Conservation (phyloP, 2,329 filamentous ascomycete species). For the Arthrobotrys pseudoclavata region DNA sequence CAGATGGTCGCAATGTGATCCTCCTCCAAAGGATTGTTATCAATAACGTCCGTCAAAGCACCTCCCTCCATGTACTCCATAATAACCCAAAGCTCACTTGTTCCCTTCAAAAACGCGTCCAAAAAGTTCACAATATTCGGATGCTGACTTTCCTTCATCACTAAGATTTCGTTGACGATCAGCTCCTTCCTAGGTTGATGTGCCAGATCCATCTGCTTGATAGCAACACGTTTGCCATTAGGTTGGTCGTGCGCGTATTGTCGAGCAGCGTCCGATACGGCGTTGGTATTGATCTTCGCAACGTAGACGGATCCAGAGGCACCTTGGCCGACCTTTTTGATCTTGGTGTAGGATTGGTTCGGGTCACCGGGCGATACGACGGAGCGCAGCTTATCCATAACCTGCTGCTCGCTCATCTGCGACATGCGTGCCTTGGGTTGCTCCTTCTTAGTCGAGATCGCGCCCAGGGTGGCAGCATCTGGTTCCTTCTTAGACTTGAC, state of each 20-base stretch:
- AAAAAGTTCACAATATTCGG: conserved; percentile 99
- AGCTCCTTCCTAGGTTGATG: conserved; percentile 97
- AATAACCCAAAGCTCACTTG: conserved; percentile 98
- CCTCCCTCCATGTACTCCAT: conserved; percentile 99
- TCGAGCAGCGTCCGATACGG: conserved; percentile 84
- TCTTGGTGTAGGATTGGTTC: conserved; percentile 95
- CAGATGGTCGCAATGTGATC: conserved; percentile 99
- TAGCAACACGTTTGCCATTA: conserved; percentile 88
- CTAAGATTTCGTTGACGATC: conserved; percentile 99
- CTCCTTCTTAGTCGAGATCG: conserved; percentile 86
- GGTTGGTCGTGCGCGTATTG: conserved; percentile 79
- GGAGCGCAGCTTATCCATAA: conserved; percentile 94
- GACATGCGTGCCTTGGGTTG: conserved; percentile 89
- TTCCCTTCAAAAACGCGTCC: conserved; percentile 95
- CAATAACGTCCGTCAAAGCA: conserved; percentile 96
- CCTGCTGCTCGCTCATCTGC: conserved; percentile 95
- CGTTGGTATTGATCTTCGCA: conserved; percentile 90
- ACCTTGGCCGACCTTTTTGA: conserved; percentile 99
- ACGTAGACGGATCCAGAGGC: conserved; percentile 98
- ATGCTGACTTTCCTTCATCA: conserved; percentile 99
- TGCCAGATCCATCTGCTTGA: conserved; percentile 99
- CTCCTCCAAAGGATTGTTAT: conserved; percentile 96
- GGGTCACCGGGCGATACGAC: conserved; percentile 97
- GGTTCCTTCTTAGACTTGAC: conserved; percentile 75
- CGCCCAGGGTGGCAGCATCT: conserved; percentile 67